Base-by-base conservation (phyloP, 768 basidiomycete species). In the Boletellus sp. region DNA sequence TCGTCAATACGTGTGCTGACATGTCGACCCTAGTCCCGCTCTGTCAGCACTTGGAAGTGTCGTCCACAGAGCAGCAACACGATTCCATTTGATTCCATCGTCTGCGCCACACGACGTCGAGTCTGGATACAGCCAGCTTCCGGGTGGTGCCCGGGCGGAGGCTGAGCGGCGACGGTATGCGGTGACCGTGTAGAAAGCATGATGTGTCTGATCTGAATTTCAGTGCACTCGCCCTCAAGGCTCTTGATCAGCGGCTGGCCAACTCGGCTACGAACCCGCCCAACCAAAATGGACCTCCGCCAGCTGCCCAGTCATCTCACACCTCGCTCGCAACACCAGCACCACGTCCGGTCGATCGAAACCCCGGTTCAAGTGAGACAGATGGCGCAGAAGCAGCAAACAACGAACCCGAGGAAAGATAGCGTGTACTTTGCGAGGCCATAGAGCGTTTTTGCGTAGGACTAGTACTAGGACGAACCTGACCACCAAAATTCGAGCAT, bases 211-310 rank as follows among this genome's bases (percentile, higher is more conserved):
- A 55, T 47, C n/a, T 45, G 20, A 6, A 47, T 47, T 52, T 22
- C 62, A 96, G 95, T 58, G 93, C 94, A 1, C 82, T 99, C 76
- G 96, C 96, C 26, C 73, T 99, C 61, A 96, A 97, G 68, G 96
- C 96, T 4, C 79, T 99, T 32, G 96, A 99, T 60, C 94, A 96
- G 61, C 81, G 94, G 26, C 68, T 98, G 45, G 92, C 94, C 26
- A 84, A 78, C 53, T 77, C 79, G 44, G 55, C 65, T 45, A 50
- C 66, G 31, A 61, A 45, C 44, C 55, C 69, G 2, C 59, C 72
- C 37, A 61, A 48, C 23, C 66, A 67, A 50, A 66, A 62, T 39
- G 68, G 63, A 49, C 53, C 57, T 22, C 55, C 68, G 17, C n/a
- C n/a, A n/a, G 55, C 62, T 31, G 52, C 65, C 19, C 67, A 68